These are phyloP conservation scores for Kandelia obovata DNA, from an alignment of 345 rosid species.

Conservation along the genomic window DNA sequence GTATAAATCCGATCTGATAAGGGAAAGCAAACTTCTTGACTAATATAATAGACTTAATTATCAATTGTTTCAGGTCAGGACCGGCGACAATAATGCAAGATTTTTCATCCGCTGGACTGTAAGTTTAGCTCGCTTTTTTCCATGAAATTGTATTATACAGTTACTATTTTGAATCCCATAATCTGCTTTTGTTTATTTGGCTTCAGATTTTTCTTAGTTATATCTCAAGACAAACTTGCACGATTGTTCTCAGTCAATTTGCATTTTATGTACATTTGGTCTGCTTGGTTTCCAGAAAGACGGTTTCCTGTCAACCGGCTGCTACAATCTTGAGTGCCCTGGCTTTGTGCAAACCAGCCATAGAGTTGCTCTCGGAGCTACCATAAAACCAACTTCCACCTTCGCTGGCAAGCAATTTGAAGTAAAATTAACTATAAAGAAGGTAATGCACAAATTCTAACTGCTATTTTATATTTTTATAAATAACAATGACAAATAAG, in stretches of 20 bases:
- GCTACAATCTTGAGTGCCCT: constrained; percentile 14
- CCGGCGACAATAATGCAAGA: not conserved
- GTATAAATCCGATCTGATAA: too few species aligned
- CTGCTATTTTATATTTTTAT: too few species aligned
- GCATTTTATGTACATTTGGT: too few species aligned
- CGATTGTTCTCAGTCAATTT: too few species aligned
- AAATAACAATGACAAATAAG: too few species aligned
- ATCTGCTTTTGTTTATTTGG: not conserved
- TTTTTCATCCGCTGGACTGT: not conserved
- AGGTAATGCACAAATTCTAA: not conserved
- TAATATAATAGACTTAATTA: too few species aligned
- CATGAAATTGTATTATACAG: not conserved
- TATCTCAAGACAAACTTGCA: too few species aligned
- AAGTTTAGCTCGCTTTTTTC: not conserved
- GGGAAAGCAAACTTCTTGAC: too few species aligned
- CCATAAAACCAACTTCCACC: not conserved
- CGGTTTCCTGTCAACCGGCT: not conserved
- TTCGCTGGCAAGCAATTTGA: not conserved
- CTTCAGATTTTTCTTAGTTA: not conserved
- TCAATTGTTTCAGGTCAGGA: not conserved
- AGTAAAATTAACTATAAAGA: not conserved
- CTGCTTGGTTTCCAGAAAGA: not conserved
- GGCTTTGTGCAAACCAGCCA: constrained; percentile 14
- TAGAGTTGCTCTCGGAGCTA: not conserved
- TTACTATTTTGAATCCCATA: not conserved